Conservation (phyloP, 2,329 filamentous ascomycete genomes). For the Ophiostoma novo-ulmi region DNA sequence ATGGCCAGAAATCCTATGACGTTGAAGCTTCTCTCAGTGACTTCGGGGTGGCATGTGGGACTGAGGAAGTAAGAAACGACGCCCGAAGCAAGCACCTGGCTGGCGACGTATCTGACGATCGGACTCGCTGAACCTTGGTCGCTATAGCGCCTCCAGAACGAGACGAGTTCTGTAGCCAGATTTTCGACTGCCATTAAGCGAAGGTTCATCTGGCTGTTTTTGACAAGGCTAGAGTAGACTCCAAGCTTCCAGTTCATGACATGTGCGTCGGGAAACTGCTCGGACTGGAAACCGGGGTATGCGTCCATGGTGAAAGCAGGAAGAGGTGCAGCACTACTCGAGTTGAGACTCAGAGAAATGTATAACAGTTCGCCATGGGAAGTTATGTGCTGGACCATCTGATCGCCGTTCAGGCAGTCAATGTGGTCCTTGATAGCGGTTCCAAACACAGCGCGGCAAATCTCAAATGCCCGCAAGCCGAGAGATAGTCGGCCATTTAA, state of each 20-base stretch:
- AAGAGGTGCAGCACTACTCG: slow-evolving; percentile 34
- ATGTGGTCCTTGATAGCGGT: slow-evolving; percentile 52
- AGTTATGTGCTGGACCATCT: slow-evolving; percentile 37
- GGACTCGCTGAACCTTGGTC: slow-evolving; percentile 42
- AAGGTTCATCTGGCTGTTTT: slow-evolving; percentile 84
- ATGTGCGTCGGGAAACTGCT: slow-evolving; percentile 47
- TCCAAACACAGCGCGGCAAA: slow-evolving; percentile 41
- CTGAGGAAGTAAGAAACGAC: slow-evolving; percentile 84
- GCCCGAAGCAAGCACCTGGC: slow-evolving; percentile 62
- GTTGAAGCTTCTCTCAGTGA: slow-evolving; percentile 75
- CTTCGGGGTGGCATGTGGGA: slow-evolving; percentile 84
- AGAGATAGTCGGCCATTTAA: slow-evolving; percentile 25
- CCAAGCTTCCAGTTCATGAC: slow-evolving; percentile 64
- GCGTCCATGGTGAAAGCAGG: not conserved
- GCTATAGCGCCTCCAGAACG: slow-evolving; percentile 57
- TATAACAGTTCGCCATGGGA: slow-evolving; percentile 44
- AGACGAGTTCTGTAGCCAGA: slow-evolving; percentile 67
- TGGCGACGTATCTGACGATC: slow-evolving; percentile 62
- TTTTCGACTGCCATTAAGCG: slow-evolving; percentile 71
- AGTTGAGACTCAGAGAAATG: slow-evolving; percentile 37
- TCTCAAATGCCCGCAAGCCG: slow-evolving; percentile 30
- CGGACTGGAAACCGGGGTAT: slow-evolving; percentile 37
- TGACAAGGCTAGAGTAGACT: slow-evolving; percentile 65
- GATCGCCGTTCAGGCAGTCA: slow-evolving; percentile 47
- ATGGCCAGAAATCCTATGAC: slow-evolving; percentile 83